Percentiles rank a stretch among this genome's conserved stretches.
These are phyloP conservation scores for Chrysoporthe puriensis DNA, from an alignment of 2,329 filamentous ascomycete genomes.

Conservation along the genomic window DNA sequence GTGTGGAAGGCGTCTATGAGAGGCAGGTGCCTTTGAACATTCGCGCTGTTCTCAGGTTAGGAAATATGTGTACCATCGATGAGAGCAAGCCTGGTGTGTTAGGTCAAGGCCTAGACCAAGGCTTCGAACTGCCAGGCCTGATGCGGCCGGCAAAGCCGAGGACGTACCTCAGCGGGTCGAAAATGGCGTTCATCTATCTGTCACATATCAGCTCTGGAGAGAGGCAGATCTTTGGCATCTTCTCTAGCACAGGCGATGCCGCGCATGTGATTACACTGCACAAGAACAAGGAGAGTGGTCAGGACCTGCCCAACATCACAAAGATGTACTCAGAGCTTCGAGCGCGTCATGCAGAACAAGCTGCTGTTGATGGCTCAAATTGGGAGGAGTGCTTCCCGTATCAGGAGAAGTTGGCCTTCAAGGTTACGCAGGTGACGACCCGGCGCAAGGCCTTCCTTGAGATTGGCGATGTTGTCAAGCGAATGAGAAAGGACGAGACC, in stretches of 20 bases:
- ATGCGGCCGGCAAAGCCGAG: slow-evolving; percentile 65
- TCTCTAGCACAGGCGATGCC: slow-evolving; percentile 79
- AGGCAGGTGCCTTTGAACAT: slow-evolving; percentile 86
- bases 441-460: slow-evolving; percentile 87
- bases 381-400: slow-evolving; percentile 86
- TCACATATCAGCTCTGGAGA: slow-evolving; percentile 93
- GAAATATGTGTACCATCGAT: slow-evolving; percentile 91
- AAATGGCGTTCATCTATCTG: slow-evolving; percentile 84
- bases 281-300: slow-evolving; percentile 72
- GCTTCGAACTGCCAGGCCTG: slow-evolving; percentile 83
- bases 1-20: slow-evolving; percentile 97
- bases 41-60: slow-evolving; percentile 84
- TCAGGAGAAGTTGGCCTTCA: slow-evolving; percentile 84
- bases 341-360: slow-evolving; percentile 65
- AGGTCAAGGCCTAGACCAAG: slow-evolving; percentile 88
- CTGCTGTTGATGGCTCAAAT: slow-evolving; percentile 59
- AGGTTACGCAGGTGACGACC: slow-evolving; percentile 84
- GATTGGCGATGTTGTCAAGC: slow-evolving; percentile 85
- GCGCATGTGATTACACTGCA: slow-evolving; percentile 90
- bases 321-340: slow-evolving; percentile 85
- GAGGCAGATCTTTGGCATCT: slow-evolving; percentile 88
- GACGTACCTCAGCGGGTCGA: slow-evolving; percentile 74
- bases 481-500: slow-evolving; percentile 82
- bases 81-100: slow-evolving; percentile 87
- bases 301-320: slow-evolving; percentile 87